A percentile compares a stretch with the other conserved stretches of the same genome.
Conservation (phyloP, 257 asterid genomes). For the Paraleonurus japonicus region DNA sequence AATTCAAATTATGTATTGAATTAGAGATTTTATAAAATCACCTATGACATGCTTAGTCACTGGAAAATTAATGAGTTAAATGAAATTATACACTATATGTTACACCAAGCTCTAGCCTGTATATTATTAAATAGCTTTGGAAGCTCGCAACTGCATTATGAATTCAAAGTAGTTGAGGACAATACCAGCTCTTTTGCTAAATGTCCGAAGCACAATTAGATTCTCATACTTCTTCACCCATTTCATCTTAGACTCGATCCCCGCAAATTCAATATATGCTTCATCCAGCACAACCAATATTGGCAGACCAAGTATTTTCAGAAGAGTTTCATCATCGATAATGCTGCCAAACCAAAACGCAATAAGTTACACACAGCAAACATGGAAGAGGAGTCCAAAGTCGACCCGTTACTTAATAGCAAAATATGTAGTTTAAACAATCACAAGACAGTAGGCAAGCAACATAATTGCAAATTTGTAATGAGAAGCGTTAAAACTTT, state of each 20-base stretch:
- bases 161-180: not conserved
- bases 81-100: no score
- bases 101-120: not conserved
- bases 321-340: slow-evolving; percentile 67
- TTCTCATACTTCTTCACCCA: slow-evolving; percentile 98
- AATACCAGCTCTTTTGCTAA: slow-evolving; percentile 97
- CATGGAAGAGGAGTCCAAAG: not conserved
- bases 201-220: slow-evolving; percentile 92
- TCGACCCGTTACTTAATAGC: not conserved
- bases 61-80: no score
- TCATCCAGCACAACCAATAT: slow-evolving; percentile 91
- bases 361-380: slow-evolving; percentile 5
- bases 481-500: not conserved
- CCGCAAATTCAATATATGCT: slow-evolving; percentile 94
- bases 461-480: not conserved
- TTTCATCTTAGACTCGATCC: slow-evolving; percentile 80
- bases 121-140: not conserved
- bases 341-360: slow-evolving; percentile 50
- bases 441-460: not conserved
- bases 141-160: slow-evolving; percentile 3
- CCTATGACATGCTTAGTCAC: no score
- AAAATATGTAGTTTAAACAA: not conserved
- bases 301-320: slow-evolving; percentile 70
- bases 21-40: no score
- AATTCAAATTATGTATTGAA: no score